Conservation (phyloP, 345 rosid genomes). For the Melastoma malabathricum region DNA sequence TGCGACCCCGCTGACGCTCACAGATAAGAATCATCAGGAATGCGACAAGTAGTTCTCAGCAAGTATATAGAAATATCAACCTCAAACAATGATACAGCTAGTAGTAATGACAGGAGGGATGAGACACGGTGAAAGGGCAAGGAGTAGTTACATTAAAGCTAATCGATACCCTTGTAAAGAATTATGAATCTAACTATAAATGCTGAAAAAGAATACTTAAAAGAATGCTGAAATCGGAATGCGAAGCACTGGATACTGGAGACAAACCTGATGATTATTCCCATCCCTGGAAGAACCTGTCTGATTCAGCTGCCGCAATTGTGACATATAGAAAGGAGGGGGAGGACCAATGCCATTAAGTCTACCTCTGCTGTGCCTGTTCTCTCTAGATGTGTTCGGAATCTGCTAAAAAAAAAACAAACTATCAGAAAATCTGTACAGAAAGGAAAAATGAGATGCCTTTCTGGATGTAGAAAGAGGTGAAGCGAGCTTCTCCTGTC, state of each 20-base stretch:
- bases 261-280: conserved; percentile 14
- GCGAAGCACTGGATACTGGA: background rate
- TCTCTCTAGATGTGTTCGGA: conserved; percentile 28
- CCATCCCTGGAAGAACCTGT: conserved; percentile 31
- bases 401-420: conserved; percentile 16
- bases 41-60: too few species aligned
- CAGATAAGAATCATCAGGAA: background rate
- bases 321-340: conserved; percentile 25
- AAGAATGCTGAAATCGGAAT: too few species aligned
- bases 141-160: too few species aligned
- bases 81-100: too few species aligned
- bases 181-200: too few species aligned
- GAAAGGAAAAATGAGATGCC: too few species aligned
- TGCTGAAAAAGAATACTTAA: too few species aligned
- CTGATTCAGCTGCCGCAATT: conserved; percentile 30
- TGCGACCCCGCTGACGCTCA: conserved; percentile 21
- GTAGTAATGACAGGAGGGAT: too few species aligned
- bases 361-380: conserved; percentile 35
- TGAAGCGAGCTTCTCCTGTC: background rate
- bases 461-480: too few species aligned
- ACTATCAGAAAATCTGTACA: background rate
- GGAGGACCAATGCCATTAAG: conserved; percentile 26
- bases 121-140: too few species aligned
- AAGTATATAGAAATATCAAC: too few species aligned
- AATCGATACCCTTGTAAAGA: too few species aligned